Base-by-base conservation (phyloP, 768 basidiomycete species). In the Scleroderma citrinum region DNA sequence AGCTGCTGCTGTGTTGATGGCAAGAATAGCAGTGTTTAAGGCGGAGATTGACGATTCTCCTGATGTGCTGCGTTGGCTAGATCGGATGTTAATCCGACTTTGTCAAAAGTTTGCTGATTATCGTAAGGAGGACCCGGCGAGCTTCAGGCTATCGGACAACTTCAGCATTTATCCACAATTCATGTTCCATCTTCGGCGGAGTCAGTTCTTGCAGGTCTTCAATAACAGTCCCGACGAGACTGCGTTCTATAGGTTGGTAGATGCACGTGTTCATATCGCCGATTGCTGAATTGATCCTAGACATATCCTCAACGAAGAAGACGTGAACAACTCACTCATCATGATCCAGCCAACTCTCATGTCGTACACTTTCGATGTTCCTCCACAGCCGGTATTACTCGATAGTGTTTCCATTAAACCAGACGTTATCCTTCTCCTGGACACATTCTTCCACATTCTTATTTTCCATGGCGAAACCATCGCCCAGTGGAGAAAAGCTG, bases 21-120 rank as follows among this genome's bases (percentile, higher is more conserved):
- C 96, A 11, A 82, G 96, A 55, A 98, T 99, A 66, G 94, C 96
- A 0, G 92, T 98, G 7, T 98, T 97, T 81, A 98, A 98, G 69
- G 95, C 96, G 21, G 96, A 98, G 70, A 92, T 98, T 54, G 96
- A 99, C 61, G 95, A 98, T 66, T 87, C 85, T 4, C 93, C 96
- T 0, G 96, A 99, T 64, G 95, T 98, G 29, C 72, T 99, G 46
- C 72, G 96, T 52, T 98, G 96, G 96, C 71, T 99, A 52, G 96
- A 99, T 72, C 78, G 96, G 49, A 99, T 99, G 96, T 78, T 99
- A 49, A 98, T 98, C 63, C 83, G 96, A 10, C 71, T 98, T 23
- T 99, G 96, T 71, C 96, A 98, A 74, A 99, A 98, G 74, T 98
- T 98, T 61, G 96, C 96, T 43, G 94, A 97, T 63, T 99, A 98